Base-by-base conservation (phyloP, 2,329 filamentous ascomycete genomes). In the Epichloe elymi region DNA sequence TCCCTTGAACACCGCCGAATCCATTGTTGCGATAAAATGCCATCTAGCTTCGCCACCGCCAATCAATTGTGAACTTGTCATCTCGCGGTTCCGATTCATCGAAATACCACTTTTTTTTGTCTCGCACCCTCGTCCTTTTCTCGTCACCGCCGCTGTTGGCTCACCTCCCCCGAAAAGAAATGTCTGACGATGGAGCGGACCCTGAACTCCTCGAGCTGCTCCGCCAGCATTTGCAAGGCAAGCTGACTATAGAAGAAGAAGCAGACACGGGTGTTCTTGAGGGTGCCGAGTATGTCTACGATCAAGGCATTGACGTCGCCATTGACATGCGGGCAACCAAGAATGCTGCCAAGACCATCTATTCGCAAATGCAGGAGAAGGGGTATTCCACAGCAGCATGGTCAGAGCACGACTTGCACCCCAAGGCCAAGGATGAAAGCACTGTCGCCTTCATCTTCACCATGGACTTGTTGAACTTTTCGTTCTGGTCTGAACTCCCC, bases 401-500 rank as follows among this genome's bases (percentile, higher is more conserved):
- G 93, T 80, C 86, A 14, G 78, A 85, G 60, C 89, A 97, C 66
- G 86, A 93, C 63, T 73, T 98, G 39, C 93, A 98, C 61, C 93
- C 93, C 1, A 86, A 90, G 65, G 61, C 78, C 41, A 88, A 88
- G 62, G 83, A 94, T 62, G 86, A 88, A 61, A 76, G 69, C 48
- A 90, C 88, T 0, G 80, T 95, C 20, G 84, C 87, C 56, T 97
- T 98, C 64, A 91, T 98, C 60, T 97, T 98, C 65, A 88, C 87
- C 19, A 95, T 98, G 88, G 93, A 98, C 65, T 67, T 98, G 30
- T 72, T 98, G 48, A 98, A 98, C 65, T 98, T 97, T 64, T 94
- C 85, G 20, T 98, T 98, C 66, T 98, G 93, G 93, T 94, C 88
- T 14, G 83, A 87, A 49, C 63, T 69, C 43, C 67, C 73, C 0